Evolutionary conservation across 257 asterid species (phyloP), one percentile per base, ranked within the genome.

Genomic region (Nicotiana undulata): DNA sequence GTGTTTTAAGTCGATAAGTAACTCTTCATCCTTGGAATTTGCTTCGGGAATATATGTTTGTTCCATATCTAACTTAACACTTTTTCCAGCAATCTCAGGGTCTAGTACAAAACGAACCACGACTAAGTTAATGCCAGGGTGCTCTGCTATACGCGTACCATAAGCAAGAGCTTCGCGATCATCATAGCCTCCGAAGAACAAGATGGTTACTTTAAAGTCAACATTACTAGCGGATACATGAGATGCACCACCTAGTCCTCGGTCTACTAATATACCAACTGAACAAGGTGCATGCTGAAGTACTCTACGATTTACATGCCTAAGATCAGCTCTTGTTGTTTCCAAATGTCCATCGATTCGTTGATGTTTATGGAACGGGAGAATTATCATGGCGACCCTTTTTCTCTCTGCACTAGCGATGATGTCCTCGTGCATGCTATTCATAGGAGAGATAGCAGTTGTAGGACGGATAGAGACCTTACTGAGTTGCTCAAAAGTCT

Each of bases 171-270:
- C 96, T 67, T 91, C 96, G 0, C 88, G 82, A 28, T 90, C 93
- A 34, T 90, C 93, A 3, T 83, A 88, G 1, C 94, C 91, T 4
- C 95, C 95, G 3, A 91, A 89, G 88, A 91, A 91, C 26, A 89
- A 77, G 12, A 83, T 82, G 0, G 90, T 83, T 15, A 91, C 81
- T 4, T 75, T 67, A 29, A 83, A 86, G 46, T 86, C 86, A 1
- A 90, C 92, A 4, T 85, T 86, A 81, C 92, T 90, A n/a, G 92
- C 90, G 0, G 91, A 58, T 12, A 90, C 88, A 59, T 90, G 89
- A 1, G 90, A 79, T 2, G 83, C 37, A 9, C 92, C 93, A 2
- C 93, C 93, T 1, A 90, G 89, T 9, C 92, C 94, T 0, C 90
- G 90, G 67, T 90, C 92, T 5, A 90, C 80, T 5, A 90, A 65